Base-by-base conservation (phyloP, 2,329 filamentous ascomycete genomes). In the Pseudopyricularia javanii region DNA sequence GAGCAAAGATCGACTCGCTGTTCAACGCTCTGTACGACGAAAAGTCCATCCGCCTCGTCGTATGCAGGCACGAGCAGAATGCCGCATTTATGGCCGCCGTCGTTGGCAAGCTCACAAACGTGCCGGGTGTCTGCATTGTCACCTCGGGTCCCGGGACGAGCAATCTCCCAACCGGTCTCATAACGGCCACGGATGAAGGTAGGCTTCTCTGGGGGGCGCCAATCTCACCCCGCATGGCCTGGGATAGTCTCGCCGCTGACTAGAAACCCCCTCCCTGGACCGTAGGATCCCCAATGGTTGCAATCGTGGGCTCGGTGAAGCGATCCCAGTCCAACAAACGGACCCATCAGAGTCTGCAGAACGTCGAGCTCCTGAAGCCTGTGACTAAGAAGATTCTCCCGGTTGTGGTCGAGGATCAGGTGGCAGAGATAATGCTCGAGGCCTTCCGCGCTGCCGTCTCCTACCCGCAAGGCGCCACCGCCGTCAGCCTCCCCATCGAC, bases 41-140 rank as follows among this genome's bases (percentile, higher is more conserved):
- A 53, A 67, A 70, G 1, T 70, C 73, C 54, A 73, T 74, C 61
- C 65, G 66, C 54, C 63, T 75, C 15, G 63, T 75, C 24, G 68
- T 75, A 12, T 73, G 70, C 54, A 65, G 72, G 15, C 72, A 75
- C 56, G 72, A 75, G 58, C 72, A 75, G 54, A 75, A 75, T 58
- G 72, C 72, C 15, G 72, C 71, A 7, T 72, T 75, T 61, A 75
- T 75, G 64, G 72, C 72, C 20, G 70, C 70, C 2, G 72, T 70
- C 0, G 62, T 70, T 22, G 72, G 72, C 11, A 63, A 70, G 30
- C 68, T 75, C 54, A 74, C 71, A 1, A 72, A 71, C 17, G 62
- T 62, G 3, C 70, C 71, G 4, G 72, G 72, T 11, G 71, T 74
- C 1, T 72, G 68, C 59, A 69, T 74, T 47, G 72, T 69, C 17